phyloP scores from a whole-genome alignment of 2,329 filamentous ascomycete genomes.

The Lachnellula hyalina region DNA sequence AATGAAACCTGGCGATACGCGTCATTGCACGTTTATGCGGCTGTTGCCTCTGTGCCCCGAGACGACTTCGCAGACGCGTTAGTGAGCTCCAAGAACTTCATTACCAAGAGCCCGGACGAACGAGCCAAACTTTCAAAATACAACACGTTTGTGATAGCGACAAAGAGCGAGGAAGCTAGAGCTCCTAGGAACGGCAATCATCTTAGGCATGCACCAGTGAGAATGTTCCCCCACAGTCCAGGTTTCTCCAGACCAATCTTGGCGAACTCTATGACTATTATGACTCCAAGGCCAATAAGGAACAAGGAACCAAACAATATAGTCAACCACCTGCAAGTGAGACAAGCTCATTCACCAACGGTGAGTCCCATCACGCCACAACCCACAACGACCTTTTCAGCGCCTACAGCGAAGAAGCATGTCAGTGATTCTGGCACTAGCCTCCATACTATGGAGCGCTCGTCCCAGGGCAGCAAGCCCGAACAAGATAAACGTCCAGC shows the following conservation, averaged over 20 bases:
- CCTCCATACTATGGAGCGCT: not conserved
- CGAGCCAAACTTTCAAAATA: not conserved
- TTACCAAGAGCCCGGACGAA: not conserved
- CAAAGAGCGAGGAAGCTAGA: not conserved
- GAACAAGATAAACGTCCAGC: not conserved
- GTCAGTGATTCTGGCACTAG: not conserved
- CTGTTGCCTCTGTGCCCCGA: not conserved
- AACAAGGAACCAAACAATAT: too few species aligned
- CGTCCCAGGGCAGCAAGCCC: not conserved
- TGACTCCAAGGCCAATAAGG: too few species aligned
- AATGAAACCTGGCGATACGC: not conserved
- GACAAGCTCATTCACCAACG: too few species aligned
- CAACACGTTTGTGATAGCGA: not conserved
- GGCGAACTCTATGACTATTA: too few species aligned
- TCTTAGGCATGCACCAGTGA: not conserved
- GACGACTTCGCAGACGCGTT: not conserved
- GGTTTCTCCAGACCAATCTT: not conserved
- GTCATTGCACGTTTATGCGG: not conserved
- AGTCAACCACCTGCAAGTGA: too few species aligned
- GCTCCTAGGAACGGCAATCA: too few species aligned
- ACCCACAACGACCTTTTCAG: too few species aligned
- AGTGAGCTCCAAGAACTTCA: not conserved
- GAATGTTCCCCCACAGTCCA: not conserved
- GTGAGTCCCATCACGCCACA: too few species aligned
- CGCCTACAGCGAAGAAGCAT: too few species aligned